Evolutionary conservation across 805 yeast genomes (phyloP), one percentile per base, ranked within the genome.

Genomic region (Kregervanrija fluxuum): DNA sequence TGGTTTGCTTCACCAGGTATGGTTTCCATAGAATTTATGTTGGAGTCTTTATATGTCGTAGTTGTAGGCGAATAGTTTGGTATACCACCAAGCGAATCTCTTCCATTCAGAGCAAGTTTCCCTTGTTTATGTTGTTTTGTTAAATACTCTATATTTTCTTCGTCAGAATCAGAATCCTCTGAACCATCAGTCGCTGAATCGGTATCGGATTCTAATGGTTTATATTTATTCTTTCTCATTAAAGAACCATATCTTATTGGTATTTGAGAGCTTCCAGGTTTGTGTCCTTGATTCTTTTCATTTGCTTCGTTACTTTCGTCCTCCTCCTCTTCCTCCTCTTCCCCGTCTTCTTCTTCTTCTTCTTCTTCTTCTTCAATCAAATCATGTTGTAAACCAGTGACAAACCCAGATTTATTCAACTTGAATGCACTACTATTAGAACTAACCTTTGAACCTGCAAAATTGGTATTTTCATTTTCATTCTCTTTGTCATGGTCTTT

Each of bases 81-180:
- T 22, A 22, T 22, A 6, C 28, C 28, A 22, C 28, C 28, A 6
- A 5, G 6, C 6, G 28, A 22, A 22, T 22, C 28, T 6, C 28
- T 22, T 22, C 28, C 28, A 6, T 22, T 22, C 28, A 4, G 8
- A 6, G 5, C 8, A 22, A 22, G 28, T 6, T 49, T 52, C 15
- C 55, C 54, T 32, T 48, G 51, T 35, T 49, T 53, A 40, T 54
- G 57, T 45, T 57, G 61, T 4, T 54, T 35, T 2, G 55, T 58
- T 33, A 58, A 35, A 40, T 40, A 53, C 39, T 60, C 65, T 15
- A 62, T 62, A 37, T 60, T 60, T 42, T 62, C 66, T 37, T 60
- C 62, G 44, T 61, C 66, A 0, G 64, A 57, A 40, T 61, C 65
- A 1, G 61, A 55, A 37, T 59, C 64, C 13, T 47, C 55, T 9